These are phyloP conservation scores for Euphorbia lathyris DNA, from an alignment of 345 rosid genomes.

Conservation along the genomic window DNA sequence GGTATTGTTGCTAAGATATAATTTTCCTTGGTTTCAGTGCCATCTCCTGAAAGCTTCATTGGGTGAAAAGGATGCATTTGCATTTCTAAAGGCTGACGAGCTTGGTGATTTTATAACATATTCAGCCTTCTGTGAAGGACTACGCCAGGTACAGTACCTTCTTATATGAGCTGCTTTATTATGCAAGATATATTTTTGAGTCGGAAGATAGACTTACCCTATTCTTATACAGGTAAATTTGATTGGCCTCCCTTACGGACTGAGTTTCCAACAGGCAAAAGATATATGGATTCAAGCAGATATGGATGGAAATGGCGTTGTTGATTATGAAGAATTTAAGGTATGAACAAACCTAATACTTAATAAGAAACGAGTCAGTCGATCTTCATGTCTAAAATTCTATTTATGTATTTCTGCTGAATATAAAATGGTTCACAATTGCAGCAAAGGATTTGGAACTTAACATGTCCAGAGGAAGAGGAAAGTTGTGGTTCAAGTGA, in stretches of 20 bases:
- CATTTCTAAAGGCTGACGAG: constrained; percentile 53
- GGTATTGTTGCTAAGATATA: background rate
- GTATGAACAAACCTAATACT: constrained; percentile 19
- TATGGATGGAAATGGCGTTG: constrained; percentile 53
- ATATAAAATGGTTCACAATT: background rate
- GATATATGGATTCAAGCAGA: constrained; percentile 68
- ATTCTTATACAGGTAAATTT: constrained; percentile 44
- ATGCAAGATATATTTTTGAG: background rate
- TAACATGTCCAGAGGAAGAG: constrained; percentile 14
- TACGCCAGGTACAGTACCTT: constrained; percentile 55
- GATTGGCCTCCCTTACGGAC: constrained; percentile 54
- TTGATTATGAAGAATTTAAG: constrained; percentile 61
- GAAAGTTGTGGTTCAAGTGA: background rate
- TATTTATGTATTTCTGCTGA: background rate
- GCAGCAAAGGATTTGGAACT: constrained; percentile 25
- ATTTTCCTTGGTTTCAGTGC: constrained; percentile 38
- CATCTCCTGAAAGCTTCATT: constrained; percentile 59
- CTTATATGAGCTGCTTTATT: constrained; percentile 7
- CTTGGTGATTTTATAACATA: constrained; percentile 46
- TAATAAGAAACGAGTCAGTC: too few species aligned
- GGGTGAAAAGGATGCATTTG: constrained; percentile 53
- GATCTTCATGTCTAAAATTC: too few species aligned
- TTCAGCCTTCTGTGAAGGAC: constrained; percentile 61
- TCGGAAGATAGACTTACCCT: constrained; percentile 15
- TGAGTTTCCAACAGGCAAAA: constrained; percentile 54